A percentile compares a stretch with the other conserved stretches of the same genome.
Evolutionary conservation across 1,284 basidiomycete species (phyloP).

Genomic region (Pseudozyma sp.): DNA sequence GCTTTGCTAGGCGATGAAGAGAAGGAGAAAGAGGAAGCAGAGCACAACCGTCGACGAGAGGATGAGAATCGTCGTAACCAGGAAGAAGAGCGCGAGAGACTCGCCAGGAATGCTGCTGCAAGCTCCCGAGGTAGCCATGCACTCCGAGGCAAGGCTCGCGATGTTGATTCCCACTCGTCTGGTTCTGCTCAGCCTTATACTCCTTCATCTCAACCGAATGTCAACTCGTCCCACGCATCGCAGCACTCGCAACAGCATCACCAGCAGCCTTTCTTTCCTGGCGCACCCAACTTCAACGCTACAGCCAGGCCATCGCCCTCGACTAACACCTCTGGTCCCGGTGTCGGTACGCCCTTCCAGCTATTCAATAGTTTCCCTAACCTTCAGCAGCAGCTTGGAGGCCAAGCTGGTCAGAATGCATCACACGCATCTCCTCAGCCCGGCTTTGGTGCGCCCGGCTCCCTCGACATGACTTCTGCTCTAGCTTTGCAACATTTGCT

Average conservation of each 20-base stretch:
- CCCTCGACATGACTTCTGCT: slow-evolving; percentile 62
- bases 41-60: slow-evolving; percentile 52
- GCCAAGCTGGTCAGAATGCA: slow-evolving; percentile 12
- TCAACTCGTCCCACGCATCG: slow-evolving; percentile 15
- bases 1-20: slow-evolving; percentile 67
- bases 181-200: slow-evolving; percentile 24
- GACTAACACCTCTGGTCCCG: slow-evolving; percentile 31
- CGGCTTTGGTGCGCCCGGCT: slow-evolving; percentile 23
- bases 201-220: slow-evolving; percentile 31
- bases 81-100: slow-evolving; percentile 51
- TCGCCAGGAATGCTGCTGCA: slow-evolving; percentile 48
- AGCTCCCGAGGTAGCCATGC: slow-evolving; percentile 49
- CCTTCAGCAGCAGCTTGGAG: slow-evolving; percentile 21
- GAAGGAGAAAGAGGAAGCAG: slow-evolving; percentile 63
- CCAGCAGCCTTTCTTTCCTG: slow-evolving; percentile 31
- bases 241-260: slow-evolving; percentile 33
- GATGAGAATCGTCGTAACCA: slow-evolving; percentile 56
- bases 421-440: slow-evolving; percentile 25
- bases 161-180: slow-evolving; percentile 26
- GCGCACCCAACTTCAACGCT: slow-evolving; percentile 34
- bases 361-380: slow-evolving; percentile 40
- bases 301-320: slow-evolving; percentile 29
- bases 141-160: slow-evolving; percentile 47
- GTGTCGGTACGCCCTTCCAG: slow-evolving; percentile 19
- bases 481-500: slow-evolving; percentile 67